Base-by-base conservation (phyloP, 2,329 filamentous ascomycete genomes). In the Colletotrichum aenigma region DNA sequence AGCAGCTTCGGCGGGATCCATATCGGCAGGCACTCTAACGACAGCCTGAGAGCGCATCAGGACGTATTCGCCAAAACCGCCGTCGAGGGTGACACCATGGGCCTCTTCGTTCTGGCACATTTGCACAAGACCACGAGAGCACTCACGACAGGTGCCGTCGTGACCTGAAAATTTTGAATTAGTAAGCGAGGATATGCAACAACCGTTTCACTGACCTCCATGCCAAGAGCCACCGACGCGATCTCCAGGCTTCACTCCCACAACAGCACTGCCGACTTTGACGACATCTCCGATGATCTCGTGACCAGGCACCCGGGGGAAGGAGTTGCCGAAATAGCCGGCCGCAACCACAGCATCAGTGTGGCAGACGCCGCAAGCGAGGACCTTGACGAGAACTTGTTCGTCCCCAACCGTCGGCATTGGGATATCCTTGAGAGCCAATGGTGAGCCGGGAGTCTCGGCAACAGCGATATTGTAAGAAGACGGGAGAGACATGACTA, bases 341-440 rank as follows among this genome's bases (percentile, higher is more conserved):
- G 80, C 62, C 65, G 88, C 85, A 2, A 89, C 83, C 67, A 82
- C 84, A 21, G 84, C 76, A 79, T 96, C 94, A 1, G 89, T 90
- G 82, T 92, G 92, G 83, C 94, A 96, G 65, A 96, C 90, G 52
- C 94, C 94, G 78, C 92, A 94, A 8, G 94, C 94, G 9, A 92
- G 86, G 5, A 95, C 89, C 82, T 95, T 95, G 82, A 95, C 88
- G 30, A 96, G 89, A 4, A 96, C 85, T 79, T 95, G 87, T 21
- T 13, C 0, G 18, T 48, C 43, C 10, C n/a, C 43, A 48, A 48
- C 10, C n/a, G 2, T 1, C 0, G 38, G 38, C 38, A 43, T 43
- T n/a, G 8, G 18, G 16, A n/a, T n/a, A 5, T 43, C 18, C 18
- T n/a, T 43, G 38, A 43, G 16, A 43, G 0, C 43, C n/a, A 48